phyloP scores from a whole-genome alignment of 768 basidiomycete genomes.

The Kwoniella sp. region DNA sequence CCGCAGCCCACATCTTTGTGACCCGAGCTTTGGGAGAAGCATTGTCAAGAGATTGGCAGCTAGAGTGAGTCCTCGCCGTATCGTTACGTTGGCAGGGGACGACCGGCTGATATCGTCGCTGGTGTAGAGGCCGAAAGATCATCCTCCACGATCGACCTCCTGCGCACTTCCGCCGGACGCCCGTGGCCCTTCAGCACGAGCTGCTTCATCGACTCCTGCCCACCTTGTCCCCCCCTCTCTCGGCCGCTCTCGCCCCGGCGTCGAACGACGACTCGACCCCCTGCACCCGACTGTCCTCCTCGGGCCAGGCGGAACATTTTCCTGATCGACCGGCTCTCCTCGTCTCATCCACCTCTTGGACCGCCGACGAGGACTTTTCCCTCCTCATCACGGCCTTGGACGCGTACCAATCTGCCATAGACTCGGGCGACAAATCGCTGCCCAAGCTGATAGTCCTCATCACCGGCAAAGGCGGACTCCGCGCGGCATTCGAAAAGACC shows the following conservation, averaged over 20 bases:
- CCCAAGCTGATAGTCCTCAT: slow-evolving; percentile 78
- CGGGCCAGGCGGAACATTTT: slow-evolving; percentile 56
- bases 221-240: neutral
- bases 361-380: slow-evolving; percentile 89
- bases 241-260: slow-evolving; percentile 16
- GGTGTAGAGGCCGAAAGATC: slow-evolving; percentile 65
- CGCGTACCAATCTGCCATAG: slow-evolving; percentile 63
- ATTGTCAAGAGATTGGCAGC: slow-evolving; percentile 66
- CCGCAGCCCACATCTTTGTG: slow-evolving; percentile 89
- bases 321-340: slow-evolving; percentile 75
- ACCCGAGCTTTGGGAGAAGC: slow-evolving; percentile 77
- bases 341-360: slow-evolving; percentile 94
- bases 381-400: slow-evolving; percentile 72
- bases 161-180: slow-evolving; percentile 68
- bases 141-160: slow-evolving; percentile 90
- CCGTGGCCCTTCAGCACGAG: slow-evolving; percentile 69
- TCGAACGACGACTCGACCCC: slow-evolving; percentile 44
- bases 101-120: neutral
- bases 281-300: slow-evolving; percentile 62
- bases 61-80: slow-evolving; percentile 76
- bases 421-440: slow-evolving; percentile 45
- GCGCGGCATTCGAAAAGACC: slow-evolving; percentile 66
- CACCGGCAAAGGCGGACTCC: slow-evolving; percentile 83
- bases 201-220: slow-evolving; percentile 51
- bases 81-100: too few species aligned